These are phyloP conservation scores for Ulmus americana DNA, from an alignment of 331 rosid species.

Conservation along the genomic window DNA sequence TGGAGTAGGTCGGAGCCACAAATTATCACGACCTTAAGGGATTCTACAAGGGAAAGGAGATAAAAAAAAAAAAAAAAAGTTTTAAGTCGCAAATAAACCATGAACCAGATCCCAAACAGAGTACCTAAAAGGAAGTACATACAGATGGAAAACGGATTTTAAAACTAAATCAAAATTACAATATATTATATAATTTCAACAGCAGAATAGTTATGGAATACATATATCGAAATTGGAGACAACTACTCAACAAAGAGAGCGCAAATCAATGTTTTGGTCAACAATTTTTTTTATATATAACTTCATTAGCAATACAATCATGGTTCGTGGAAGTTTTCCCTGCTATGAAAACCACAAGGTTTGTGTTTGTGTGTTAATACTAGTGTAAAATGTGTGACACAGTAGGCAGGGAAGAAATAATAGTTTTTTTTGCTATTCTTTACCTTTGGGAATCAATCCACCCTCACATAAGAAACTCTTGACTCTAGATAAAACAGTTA, in stretches of 20 bases:
- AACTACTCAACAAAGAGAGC: too few relatives aligned
- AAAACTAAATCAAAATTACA: neutral
- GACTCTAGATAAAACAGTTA: constrained; percentile 61
- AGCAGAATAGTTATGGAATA: too few relatives aligned
- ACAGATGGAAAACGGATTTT: neutral
- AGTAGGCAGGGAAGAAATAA: constrained; percentile 1
- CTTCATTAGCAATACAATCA: too few relatives aligned
- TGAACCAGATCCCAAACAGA: constrained; percentile 1
- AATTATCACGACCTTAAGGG: constrained; percentile 71
- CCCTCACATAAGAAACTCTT: constrained; percentile 37
- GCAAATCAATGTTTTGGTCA: too few relatives aligned
- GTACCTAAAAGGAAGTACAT: neutral
- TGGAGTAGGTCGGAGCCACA: constrained; percentile 92
- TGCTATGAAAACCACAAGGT: too few relatives aligned
- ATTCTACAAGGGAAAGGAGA: constrained; percentile 41
- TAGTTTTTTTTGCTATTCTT: constrained; percentile 1
- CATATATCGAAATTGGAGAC: too few relatives aligned
- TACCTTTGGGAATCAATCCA: constrained; percentile 56
- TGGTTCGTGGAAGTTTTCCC: too few relatives aligned
- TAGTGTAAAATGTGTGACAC: neutral
- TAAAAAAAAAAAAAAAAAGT: constrained; percentile 8
- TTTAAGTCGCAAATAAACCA: constrained; percentile 3
- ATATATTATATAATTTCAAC: too few relatives aligned
- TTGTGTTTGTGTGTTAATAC: too few relatives aligned
- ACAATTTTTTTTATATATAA: too few relatives aligned